Evolutionary conservation across 164 flowering plant species (phyloP).

Genomic region (Piper betle): DNA sequence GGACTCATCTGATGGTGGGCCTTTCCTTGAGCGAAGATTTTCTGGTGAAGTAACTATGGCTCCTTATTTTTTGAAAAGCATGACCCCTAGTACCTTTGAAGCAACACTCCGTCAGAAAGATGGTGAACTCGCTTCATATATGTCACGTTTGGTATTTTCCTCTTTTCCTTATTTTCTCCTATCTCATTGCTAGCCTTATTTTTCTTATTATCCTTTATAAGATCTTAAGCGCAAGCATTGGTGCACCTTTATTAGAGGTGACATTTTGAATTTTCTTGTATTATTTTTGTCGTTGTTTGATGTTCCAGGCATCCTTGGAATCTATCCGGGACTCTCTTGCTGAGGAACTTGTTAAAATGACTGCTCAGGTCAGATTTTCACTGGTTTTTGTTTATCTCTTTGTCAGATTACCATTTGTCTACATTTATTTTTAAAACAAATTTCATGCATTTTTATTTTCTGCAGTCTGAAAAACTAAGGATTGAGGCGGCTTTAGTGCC

Average conservation of each 20-base stretch:
- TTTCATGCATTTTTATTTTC: conserved; percentile 3
- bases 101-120: conserved; percentile 90
- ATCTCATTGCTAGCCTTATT: background rate
- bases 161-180: background rate
- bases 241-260: background rate
- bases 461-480: conserved; percentile 78
- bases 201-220: background rate
- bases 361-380: conserved; percentile 51
- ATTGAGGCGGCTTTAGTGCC: conserved; percentile 61
- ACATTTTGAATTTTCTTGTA: background rate
- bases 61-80: conserved; percentile 76
- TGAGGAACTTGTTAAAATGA: conserved; percentile 93
- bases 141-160: conserved; percentile 80
- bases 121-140: conserved; percentile 94
- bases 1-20: conserved; percentile 53
- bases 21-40: conserved; percentile 47
- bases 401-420: background rate
- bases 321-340: conserved; percentile 96
- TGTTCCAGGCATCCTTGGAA: conserved; percentile 71
- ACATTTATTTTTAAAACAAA: background rate
- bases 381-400: background rate
- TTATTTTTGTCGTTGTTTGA: conserved; percentile 1
- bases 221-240: background rate
- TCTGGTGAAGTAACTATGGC: conserved; percentile 43
- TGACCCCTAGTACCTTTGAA: conserved; percentile 85